Percentiles rank a stretch among this genome's conserved stretches.
These are phyloP conservation scores for Linnemannia zychae DNA, from an alignment of 192 early-diverging fungal species.

Conservation along the genomic window DNA sequence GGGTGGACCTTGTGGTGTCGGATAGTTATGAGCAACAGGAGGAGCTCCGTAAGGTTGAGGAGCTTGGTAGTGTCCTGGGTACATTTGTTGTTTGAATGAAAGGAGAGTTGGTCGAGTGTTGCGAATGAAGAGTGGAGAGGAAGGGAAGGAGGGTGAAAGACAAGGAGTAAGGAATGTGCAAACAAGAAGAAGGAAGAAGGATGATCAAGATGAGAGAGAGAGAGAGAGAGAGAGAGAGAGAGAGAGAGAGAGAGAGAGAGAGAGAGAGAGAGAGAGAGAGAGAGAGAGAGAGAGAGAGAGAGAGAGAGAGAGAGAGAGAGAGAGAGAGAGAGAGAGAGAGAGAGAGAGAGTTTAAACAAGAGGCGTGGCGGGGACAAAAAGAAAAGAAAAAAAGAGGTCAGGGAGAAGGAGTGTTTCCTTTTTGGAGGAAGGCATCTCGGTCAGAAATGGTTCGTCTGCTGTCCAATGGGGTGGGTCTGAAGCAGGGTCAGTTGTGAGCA, in stretches of 20 bases:
- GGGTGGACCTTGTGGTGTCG: slow-evolving; percentile 13
- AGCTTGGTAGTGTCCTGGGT: slow-evolving; percentile 38
- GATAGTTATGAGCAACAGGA: not conserved
- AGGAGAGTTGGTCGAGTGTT: not conserved
- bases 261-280: not conserved
- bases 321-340: not conserved
- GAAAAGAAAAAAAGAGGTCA: not conserved
- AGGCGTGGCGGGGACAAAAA: not conserved
- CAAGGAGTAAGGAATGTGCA: too few relatives aligned
- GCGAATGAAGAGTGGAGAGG: not conserved
- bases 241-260: not conserved
- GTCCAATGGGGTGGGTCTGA: not conserved
- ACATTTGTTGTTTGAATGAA: slow-evolving; percentile 12
- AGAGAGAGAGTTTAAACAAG: not conserved
- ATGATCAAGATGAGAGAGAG: not conserved
- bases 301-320: not conserved
- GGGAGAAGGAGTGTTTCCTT: not conserved
- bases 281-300: not conserved
- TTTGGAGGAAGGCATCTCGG: not conserved
- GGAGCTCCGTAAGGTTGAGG: slow-evolving; percentile 21
- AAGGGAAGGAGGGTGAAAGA: not conserved
- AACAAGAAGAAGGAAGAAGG: not conserved
- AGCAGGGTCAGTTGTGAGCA: too few relatives aligned
- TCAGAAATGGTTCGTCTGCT: not conserved
- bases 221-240: too few relatives aligned